phyloP scores from a whole-genome alignment of 2,329 filamentous ascomycete genomes.

The Aspergillus texensis region DNA sequence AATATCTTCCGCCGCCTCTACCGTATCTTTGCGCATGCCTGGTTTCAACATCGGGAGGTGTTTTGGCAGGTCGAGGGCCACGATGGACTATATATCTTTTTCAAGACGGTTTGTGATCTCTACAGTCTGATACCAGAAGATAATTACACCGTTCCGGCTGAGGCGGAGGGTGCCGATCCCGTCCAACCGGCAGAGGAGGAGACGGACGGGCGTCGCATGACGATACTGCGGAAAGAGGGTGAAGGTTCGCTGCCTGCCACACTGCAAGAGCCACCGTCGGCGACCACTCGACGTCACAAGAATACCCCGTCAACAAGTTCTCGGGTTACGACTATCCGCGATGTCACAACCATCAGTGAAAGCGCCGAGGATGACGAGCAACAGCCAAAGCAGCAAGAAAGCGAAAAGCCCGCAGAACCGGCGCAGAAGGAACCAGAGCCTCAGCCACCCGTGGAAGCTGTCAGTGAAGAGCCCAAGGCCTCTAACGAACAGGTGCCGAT shows the following conservation, averaged over 20 bases:
- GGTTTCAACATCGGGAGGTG: conserved; percentile 94
- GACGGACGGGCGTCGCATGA: conserved; percentile 35
- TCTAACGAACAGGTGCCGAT: conserved; percentile 4
- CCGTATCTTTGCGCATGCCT: conserved; percentile 96
- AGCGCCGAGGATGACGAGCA: conserved; percentile 72
- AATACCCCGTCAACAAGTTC: conserved; percentile 80
- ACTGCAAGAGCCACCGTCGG: conserved; percentile 50
- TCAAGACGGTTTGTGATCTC: conserved; percentile 94
- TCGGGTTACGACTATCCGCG: conserved; percentile 77
- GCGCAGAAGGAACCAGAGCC: conserved; percentile 15
- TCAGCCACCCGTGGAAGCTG: conserved; percentile 15
- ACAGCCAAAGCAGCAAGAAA: conserved; percentile 18
- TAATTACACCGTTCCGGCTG: conserved; percentile 92
- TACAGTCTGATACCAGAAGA: conserved; percentile 88
- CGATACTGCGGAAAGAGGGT: conserved; percentile 39
- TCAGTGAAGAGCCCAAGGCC: conserved; percentile 12
- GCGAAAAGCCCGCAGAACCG: conserved; percentile 13
- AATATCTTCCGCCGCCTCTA: conserved; percentile 95
- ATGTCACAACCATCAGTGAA: conserved; percentile 74
- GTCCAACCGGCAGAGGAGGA: conserved; percentile 27
- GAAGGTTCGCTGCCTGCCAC: conserved; percentile 23
- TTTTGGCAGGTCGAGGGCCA: conserved; percentile 93
- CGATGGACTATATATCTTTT: conserved; percentile 92
- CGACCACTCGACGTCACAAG: conserved; percentile 81
- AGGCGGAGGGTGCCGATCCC: conserved; percentile 81